Conservation (phyloP, 768 basidiomycete species). For the Lactifluus pinguis region DNA sequence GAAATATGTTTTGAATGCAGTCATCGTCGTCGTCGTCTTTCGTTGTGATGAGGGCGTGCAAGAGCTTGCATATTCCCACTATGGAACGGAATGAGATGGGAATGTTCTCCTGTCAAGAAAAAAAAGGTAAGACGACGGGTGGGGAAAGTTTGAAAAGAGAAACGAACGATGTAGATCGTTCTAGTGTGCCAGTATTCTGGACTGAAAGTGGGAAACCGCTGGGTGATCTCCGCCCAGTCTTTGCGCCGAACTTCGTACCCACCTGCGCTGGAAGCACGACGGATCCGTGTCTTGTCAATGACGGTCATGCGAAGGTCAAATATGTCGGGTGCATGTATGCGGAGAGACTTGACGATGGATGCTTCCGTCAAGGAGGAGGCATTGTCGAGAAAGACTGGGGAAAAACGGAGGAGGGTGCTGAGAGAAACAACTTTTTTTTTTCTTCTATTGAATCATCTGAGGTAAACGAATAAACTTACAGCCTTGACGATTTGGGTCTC, state of each 20-base stretch:
- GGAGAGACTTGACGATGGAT: conserved; percentile 48
- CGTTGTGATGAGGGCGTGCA: conserved; percentile 25
- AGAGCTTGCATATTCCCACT: conserved; percentile 34
- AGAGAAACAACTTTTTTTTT: conserved; percentile 24
- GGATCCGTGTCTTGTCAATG: conserved; percentile 24
- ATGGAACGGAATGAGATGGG: conserved; percentile 45
- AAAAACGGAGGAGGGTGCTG: conserved; percentile 38
- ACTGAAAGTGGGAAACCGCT: conserved; percentile 24
- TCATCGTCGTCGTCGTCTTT: background rate
- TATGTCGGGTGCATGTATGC: conserved; percentile 34
- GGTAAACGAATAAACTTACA: conserved; percentile 35
- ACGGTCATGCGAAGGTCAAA: conserved; percentile 60
- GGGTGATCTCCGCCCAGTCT: conserved; percentile 29
- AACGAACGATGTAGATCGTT: conserved; percentile 61
- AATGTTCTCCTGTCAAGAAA: conserved; percentile 56
- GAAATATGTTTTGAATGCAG: conserved; percentile 41
- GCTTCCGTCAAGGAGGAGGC: conserved; percentile 31
- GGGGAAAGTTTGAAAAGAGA: background rate
- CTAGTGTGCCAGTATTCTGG: conserved; percentile 50
- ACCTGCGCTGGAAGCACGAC: conserved; percentile 27
- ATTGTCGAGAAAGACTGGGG: conserved; percentile 24
- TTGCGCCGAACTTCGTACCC: conserved; percentile 61
- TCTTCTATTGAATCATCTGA: conserved; percentile 8
- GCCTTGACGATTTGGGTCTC: conserved; percentile 37
- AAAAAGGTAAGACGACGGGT: background rate